A percentile compares a stretch with the other conserved stretches of the same genome.
phyloP scores from a whole-genome alignment of 2,329 filamentous ascomycete species.

The Nigrospora osmanthi region DNA sequence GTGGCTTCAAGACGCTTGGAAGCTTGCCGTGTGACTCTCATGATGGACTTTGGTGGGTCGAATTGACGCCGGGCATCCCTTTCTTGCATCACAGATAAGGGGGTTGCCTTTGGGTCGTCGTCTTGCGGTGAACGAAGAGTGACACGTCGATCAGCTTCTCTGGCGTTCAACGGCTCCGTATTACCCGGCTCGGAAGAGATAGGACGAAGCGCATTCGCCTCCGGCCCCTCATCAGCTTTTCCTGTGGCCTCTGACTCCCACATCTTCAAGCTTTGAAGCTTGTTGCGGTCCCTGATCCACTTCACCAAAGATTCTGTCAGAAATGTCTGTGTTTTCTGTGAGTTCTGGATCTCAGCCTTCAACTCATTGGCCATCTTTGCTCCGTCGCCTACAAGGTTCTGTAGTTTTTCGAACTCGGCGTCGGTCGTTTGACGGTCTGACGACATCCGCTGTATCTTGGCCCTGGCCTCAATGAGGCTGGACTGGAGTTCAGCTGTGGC shows the following conservation, averaged over 20 bases:
- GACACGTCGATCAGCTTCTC: neutral
- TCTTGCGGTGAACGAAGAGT: slow-evolving; percentile 2
- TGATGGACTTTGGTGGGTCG: slow-evolving; percentile 1
- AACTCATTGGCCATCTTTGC: neutral
- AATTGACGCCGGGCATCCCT: slow-evolving; percentile 1
- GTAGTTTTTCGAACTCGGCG: neutral
- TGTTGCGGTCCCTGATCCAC: neutral
- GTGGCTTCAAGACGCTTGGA: neutral
- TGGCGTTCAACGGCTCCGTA: neutral
- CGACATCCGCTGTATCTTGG: slow-evolving; percentile 1
- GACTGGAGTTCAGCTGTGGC: neutral
- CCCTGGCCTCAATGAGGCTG: neutral
- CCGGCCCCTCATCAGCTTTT: too few relatives aligned
- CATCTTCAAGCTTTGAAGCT: neutral
- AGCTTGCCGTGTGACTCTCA: neutral
- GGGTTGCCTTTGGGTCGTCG: neutral
- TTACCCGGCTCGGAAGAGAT: neutral
- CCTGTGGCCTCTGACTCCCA: too few relatives aligned
- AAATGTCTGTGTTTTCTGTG: neutral
- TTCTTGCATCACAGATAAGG: slow-evolving; percentile 3
- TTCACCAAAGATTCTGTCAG: neutral
- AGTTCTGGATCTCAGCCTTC: neutral
- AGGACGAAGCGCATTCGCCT: too few relatives aligned
- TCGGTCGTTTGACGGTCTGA: neutral
- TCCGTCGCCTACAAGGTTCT: neutral